phyloP scores from a whole-genome alignment of 2,329 filamentous ascomycete species.

The Hymenoscyphus occultus region DNA sequence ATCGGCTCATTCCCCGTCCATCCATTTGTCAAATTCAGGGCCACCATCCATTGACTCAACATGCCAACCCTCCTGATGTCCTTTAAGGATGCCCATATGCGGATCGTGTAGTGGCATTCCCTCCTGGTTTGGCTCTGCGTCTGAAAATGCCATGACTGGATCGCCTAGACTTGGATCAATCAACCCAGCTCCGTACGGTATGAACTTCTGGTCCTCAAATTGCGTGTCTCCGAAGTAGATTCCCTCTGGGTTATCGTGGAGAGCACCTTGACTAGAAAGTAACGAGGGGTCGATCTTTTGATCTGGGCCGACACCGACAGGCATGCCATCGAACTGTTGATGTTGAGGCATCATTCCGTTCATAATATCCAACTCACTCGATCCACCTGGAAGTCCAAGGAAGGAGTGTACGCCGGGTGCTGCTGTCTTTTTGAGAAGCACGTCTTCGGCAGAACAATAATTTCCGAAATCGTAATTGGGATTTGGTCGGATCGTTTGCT shows the following conservation, averaged over 20 bases:
- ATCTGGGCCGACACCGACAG: slow-evolving; percentile 16
- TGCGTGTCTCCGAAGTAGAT: slow-evolving; percentile 29
- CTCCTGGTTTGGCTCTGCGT: slow-evolving; percentile 25
- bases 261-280: slow-evolving; percentile 23
- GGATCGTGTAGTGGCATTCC: slow-evolving; percentile 31
- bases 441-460: slow-evolving; percentile 36
- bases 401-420: slow-evolving; percentile 35
- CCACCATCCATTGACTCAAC: slow-evolving; percentile 32
- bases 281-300: slow-evolving; percentile 33
- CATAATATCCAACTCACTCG: slow-evolving; percentile 26
- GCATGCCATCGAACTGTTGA: slow-evolving; percentile 19
- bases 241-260: slow-evolving; percentile 21
- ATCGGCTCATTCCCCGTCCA: slow-evolving; percentile 24
- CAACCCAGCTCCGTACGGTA: slow-evolving; percentile 13
- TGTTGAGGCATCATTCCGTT: slow-evolving; percentile 25
- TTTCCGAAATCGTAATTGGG: slow-evolving; percentile 5
- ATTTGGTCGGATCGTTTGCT: slow-evolving; percentile 35
- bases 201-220: slow-evolving; percentile 26
- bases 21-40: slow-evolving; percentile 37
- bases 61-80: slow-evolving; percentile 36
- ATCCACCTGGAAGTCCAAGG: slow-evolving; percentile 40
- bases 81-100: slow-evolving; percentile 32
- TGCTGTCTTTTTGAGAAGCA: slow-evolving; percentile 43
- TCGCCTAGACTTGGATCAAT: slow-evolving; percentile 21
- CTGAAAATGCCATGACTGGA: slow-evolving; percentile 27